Evolutionary conservation across 257 asterid genomes (phyloP), one percentile per base, ranked within the genome.

Genomic region (Marsdenia floribunda): DNA sequence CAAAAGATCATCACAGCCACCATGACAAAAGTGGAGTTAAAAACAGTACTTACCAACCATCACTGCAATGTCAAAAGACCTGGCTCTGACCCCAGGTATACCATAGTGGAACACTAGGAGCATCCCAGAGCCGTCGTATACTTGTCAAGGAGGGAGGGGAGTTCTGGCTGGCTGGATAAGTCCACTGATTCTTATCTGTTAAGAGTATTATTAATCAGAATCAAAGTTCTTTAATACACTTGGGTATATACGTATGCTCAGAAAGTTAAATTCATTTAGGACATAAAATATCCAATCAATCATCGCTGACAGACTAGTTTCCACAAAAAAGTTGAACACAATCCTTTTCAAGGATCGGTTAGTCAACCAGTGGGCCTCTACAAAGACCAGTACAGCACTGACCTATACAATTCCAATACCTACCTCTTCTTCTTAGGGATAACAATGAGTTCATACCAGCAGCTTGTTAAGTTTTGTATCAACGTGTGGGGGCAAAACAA

Each of bases 321-420:
- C 38, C 64, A 60, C 37, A 10, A 54, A 18, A 18, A 55, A 19
- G 70, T 47, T 72, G 73, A 76, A 12, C 5, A 12, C 55, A 65
- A 74, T 84, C 84, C 37, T 71, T 83, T 68, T 85, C 85, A 78
- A 37, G 70, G 66, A 21, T 63, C 66, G 35, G 33, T 69, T 29
- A 42, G 71, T 83, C 61, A 77, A 77, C 81, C 55, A 80, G 78
- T 82, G 85, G 82, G 53, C 80, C 75, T 70, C 53, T 55, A 68
- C 60, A 53, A 74, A 76, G 75, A 72, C 79, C 65, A 61, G 52
- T 68, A 77, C 61, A 73, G 76, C 46, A 58, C 70, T 19, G 19
- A 78, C 70, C 68, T 72, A 61, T 12, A 29, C 42, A 74, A 73
- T 64, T 64, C 49, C 40, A 74, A 40, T 73, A 76, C 33, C 47